Evolutionary conservation across 768 basidiomycete genomes (phyloP), one percentile per base, ranked within the genome.

Genomic region (Ramaria sp.): DNA sequence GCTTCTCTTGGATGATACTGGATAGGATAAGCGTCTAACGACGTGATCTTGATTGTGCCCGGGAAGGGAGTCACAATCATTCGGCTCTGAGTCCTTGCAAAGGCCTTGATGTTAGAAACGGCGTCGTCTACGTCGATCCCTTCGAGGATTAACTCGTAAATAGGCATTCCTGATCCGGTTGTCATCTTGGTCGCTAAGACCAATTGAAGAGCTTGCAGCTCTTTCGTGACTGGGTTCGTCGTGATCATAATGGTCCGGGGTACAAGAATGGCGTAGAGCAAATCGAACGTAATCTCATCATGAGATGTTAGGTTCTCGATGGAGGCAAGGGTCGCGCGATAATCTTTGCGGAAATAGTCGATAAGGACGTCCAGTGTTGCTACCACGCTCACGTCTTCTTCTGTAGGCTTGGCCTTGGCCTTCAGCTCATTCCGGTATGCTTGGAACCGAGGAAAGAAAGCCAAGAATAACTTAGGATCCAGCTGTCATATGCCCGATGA

Each of bases 261-360:
- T 17, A 81, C 73, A 47, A 81, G 73, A 59, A 86, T 72, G 13
- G 77, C 71, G 63, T 79, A 77, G 50, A 84, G 70, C 34, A 79
- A 70, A 12, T 78, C 75, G 62, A 73, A 82, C 3, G 78, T 78
- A 61, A 83, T 83, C 63, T 84, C 82, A 12, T 70, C 71, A 59
- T 82, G 79, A 1, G 74, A 61, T 7, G 70, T 77, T 43, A 83
- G 73, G 19, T 75, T 73, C 1, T 71, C 66, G 60, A 83, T 70
- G 15, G 69, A 73, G 13, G 71, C 64, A 51, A 82, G 67, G 5
- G 78, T 82, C 30, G 68, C 64, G 54, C 70, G 70, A 66, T 80
- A 80, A 63, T 83, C 80, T 11, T 65, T 66, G 13, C 74, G 68
- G 50, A 83, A 66, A 55, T 77, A 78, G 33, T 70, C 67, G 46